Evolutionary conservation across 1,284 basidiomycete genomes (phyloP).

Genomic region (Cutaneotrichosporon cavernicola): DNA sequence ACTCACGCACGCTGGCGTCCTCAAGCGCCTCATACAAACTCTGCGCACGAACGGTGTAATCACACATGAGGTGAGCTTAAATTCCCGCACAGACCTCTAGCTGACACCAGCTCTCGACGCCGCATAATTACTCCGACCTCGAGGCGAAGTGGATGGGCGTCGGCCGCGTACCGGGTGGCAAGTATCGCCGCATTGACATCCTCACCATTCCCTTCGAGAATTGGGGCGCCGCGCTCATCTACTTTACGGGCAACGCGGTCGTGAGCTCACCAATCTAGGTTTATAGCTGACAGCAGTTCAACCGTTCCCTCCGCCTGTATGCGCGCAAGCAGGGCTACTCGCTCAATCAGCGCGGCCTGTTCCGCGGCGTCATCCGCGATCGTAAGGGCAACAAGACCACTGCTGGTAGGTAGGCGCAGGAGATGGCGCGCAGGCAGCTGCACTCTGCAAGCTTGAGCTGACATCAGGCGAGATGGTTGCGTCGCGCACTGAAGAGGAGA

Average conservation of each 20-base stretch:
- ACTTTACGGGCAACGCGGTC: conserved; percentile 83
- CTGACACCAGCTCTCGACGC: conserved; percentile 47
- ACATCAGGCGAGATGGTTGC: conserved; percentile 69
- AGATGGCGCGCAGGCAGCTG: conserved; percentile 59
- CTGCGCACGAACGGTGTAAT: conserved; percentile 65
- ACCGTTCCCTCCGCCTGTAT: conserved; percentile 79
- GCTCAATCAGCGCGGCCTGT: conserved; percentile 81
- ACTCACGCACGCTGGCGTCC: conserved; percentile 65
- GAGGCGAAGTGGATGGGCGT: conserved; percentile 79
- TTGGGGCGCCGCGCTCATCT: conserved; percentile 78
- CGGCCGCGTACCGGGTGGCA: conserved; percentile 56
- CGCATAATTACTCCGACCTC: conserved; percentile 64
- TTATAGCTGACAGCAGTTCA: conserved; percentile 63
- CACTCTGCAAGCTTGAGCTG: conserved; percentile 61
- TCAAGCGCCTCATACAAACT: conserved; percentile 58
- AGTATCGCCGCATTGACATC: conserved; percentile 74
- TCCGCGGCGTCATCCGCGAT: conserved; percentile 68
- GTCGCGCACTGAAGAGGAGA: conserved; percentile 77
- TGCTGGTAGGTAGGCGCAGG: conserved; percentile 57
- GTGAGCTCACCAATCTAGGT: conserved; percentile 55
- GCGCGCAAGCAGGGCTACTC: conserved; percentile 77
- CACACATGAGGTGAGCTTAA: conserved; percentile 64
- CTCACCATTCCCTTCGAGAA: conserved; percentile 72
- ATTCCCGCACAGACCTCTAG: neutral
- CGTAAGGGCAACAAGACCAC: conserved; percentile 64